Percentiles rank a stretch among this genome's conserved stretches.
These are phyloP conservation scores for Geranomyces variabilis DNA, from an alignment of 192 early-diverging fungal species.

Conservation along the genomic window DNA sequence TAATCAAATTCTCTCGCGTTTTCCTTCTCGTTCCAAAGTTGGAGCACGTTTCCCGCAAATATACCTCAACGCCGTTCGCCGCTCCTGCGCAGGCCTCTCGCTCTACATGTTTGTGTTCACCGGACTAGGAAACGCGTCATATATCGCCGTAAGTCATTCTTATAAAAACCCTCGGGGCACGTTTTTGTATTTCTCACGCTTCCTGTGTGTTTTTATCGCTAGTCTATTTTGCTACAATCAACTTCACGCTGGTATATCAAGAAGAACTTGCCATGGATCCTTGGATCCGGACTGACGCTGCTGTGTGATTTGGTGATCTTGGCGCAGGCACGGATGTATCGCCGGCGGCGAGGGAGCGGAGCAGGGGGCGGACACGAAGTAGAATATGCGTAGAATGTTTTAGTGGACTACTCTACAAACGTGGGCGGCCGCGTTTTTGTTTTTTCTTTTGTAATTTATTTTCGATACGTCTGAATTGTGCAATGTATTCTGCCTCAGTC, in stretches of 20 bases:
- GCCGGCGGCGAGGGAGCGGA: no score
- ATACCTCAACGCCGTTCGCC: conserved; percentile 71
- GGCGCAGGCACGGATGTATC: neutral
- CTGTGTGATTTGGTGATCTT: conserved; percentile 71
- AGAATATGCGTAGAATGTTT: no score
- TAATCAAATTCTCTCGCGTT: neutral
- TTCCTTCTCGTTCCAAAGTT: conserved; percentile 11
- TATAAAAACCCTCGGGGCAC: neutral
- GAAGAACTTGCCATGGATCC: conserved; percentile 75
- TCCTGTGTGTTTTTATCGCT: conserved; percentile 31
- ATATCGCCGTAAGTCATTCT: conserved; percentile 41
- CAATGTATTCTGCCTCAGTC: no score
- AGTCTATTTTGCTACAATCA: conserved; percentile 80
- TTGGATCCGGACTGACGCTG: conserved; percentile 71
- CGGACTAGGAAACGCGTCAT: conserved; percentile 75
- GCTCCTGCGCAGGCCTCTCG: conserved; percentile 79
- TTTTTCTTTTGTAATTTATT: no score
- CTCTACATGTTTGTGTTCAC: conserved; percentile 82
- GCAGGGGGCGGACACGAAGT: no score
- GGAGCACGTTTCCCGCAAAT: conserved; percentile 74
- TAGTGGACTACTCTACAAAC: no score
- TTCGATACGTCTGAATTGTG: no score
- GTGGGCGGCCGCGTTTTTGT: no score
- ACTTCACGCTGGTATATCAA: conserved; percentile 65
- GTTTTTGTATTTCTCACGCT: conserved; percentile 1